Evolutionary conservation across 495 filamentous ascomycete species (phyloP).

Genomic region (Aspergillus biplanus): DNA sequence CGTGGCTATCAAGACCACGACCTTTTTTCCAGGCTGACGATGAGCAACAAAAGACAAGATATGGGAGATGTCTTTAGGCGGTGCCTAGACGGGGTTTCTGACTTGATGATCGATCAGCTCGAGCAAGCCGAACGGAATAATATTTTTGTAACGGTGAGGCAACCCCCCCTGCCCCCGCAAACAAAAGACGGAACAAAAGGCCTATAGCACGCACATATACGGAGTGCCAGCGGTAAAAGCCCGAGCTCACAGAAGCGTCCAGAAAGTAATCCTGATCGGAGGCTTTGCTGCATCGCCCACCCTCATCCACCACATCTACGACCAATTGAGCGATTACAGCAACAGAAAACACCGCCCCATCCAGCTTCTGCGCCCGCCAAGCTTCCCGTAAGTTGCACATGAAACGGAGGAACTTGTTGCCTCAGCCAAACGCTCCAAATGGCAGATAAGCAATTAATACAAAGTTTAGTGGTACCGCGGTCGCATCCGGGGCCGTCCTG

Average conservation of each 20-base stretch:
- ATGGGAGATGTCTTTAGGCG: not conserved
- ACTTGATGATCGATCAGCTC: slow-evolving; percentile 9
- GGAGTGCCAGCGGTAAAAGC: too few relatives aligned
- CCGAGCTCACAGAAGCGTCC: too few relatives aligned
- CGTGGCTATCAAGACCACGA: not conserved
- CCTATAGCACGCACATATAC: too few relatives aligned
- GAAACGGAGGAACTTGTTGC: not conserved
- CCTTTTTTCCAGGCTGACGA: not conserved
- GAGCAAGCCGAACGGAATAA: not conserved
- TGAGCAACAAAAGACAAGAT: slow-evolving; percentile 1
- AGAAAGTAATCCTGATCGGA: slow-evolving; percentile 19
- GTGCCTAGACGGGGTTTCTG: not conserved
- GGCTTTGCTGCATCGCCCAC: slow-evolving; percentile 17
- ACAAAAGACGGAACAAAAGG: too few relatives aligned
- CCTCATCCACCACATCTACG: slow-evolving; percentile 1
- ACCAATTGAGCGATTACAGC: not conserved
- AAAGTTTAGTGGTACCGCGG: slow-evolving; percentile 8
- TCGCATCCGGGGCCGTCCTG: slow-evolving; percentile 20
- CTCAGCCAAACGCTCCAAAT: not conserved
- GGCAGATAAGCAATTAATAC: not conserved
- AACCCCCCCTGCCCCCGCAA: not conserved
- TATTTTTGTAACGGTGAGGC: slow-evolving; percentile 5
- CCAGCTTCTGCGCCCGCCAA: not conserved
- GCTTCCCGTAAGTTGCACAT: not conserved
- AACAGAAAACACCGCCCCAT: not conserved